Base-by-base conservation (phyloP, 148 eudicot genomes). In the Rhododendron molle region DNA sequence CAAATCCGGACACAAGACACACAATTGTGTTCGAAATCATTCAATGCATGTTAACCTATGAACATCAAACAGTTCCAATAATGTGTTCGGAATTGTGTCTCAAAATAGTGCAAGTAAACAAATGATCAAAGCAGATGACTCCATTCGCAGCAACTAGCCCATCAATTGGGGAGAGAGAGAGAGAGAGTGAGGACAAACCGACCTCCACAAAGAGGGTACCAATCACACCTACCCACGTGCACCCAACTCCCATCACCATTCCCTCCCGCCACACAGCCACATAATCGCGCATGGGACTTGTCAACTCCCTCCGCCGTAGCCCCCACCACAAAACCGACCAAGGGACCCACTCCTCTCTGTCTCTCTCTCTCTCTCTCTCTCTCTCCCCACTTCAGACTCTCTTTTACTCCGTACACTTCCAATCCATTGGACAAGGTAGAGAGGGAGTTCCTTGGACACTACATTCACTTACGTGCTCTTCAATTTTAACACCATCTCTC, bases 221-320 rank as follows among this genome's bases (percentile, higher is more conserved):
- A 65, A 65, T 65, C 72, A 65, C 32, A n/a, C 72, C 32, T 0
- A 65, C 72, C 72, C 72, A 65, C 72, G 72, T 65, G 71, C 32
- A 65, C 32, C 71, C 71, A 21, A 65, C 32, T n/a, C 32, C n/a
- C 44, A 14, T 13, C 56, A 5, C 69, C n/a, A 40, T 18, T 52
- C 26, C 50, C 9, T 36, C 20, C 15, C 26, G 62, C 23, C 71
- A 54, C 46, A 32, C 67, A 5, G 72, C 73, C 84, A 60, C 84
- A 82, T 40, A 38, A 58, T 81, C 50, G 40, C 49, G 20, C 74
- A 82, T 82, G 84, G 50, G 84, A 60, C 84, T 58, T 60, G 84
- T 47, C 81, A 23, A 43, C 0, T 44, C 80, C 80, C 9, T 50
- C 58, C 16, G 14, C 4, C 2, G 56, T 46, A n/a, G 78, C 36